Percentiles rank a stretch among this genome's conserved stretches.
Conservation (phyloP, 768 basidiomycete genomes). For the Lactifluus echinatus region DNA sequence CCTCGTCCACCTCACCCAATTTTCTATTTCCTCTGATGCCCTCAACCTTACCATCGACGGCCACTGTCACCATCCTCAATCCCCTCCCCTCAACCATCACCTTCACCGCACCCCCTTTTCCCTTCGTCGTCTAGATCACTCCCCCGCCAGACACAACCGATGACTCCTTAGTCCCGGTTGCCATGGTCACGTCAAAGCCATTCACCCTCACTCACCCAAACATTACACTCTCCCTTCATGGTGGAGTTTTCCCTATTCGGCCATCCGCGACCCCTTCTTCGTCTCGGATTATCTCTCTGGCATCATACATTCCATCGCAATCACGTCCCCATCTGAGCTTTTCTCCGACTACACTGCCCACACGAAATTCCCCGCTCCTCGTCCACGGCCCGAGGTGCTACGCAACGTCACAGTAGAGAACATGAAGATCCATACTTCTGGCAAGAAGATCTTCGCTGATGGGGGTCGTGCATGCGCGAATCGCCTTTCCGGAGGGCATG, state of each 20-base stretch:
- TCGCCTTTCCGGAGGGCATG: constrained; percentile 65
- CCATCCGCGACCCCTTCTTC: constrained; percentile 37
- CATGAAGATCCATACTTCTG: constrained; percentile 58
- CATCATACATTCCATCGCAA: constrained; percentile 44
- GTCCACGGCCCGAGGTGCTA: constrained; percentile 55
- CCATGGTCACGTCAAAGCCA: constrained; percentile 44
- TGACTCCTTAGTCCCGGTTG: constrained; percentile 37
- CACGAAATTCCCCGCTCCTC: too few species aligned
- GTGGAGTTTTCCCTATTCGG: constrained; percentile 47
- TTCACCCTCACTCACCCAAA: constrained; percentile 62
- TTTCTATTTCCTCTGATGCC: constrained; percentile 34
- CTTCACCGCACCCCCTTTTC: constrained; percentile 46
- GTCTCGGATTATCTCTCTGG: constrained; percentile 57
- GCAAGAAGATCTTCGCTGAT: constrained; percentile 49
- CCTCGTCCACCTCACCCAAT: constrained; percentile 52
- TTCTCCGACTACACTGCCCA: too few species aligned
- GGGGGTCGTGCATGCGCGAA: constrained; percentile 56
- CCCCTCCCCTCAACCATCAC: constrained; percentile 44
- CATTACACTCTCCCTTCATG: constrained; percentile 48
- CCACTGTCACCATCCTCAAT: constrained; percentile 50
- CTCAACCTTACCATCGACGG: constrained; percentile 30
- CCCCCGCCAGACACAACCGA: constrained; percentile 14
- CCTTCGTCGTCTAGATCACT: constrained; percentile 53
- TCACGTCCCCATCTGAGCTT: constrained; percentile 44
- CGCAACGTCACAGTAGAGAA: constrained; percentile 64